Evolutionary conservation across 805 yeast species (phyloP).

Genomic region (Pichia membranifaciens): DNA sequence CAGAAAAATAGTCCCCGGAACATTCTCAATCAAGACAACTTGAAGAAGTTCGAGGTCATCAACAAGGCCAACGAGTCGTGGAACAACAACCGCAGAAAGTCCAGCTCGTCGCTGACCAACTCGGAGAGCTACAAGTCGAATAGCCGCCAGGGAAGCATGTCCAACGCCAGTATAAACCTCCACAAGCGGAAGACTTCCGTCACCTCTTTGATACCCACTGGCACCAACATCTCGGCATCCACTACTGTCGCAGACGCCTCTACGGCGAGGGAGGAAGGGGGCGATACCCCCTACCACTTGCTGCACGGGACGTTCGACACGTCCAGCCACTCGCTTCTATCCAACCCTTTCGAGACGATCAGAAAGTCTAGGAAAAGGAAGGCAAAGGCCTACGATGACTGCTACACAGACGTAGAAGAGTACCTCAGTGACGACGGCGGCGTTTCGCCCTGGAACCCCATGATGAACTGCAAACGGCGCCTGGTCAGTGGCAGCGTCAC

Average conservation of each 20-base stretch:
- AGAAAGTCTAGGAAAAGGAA: constrained; percentile 4
- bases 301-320: too few relatives aligned
- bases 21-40: constrained; percentile 18
- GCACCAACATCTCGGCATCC: too few relatives aligned
- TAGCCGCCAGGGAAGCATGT: constrained; percentile 8
- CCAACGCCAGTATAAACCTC: constrained; percentile 1
- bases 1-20: constrained; percentile 3
- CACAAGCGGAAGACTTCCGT: constrained; percentile 1
- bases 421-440: constrained; percentile 12
- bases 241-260: too few relatives aligned
- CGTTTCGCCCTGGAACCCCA: constrained; percentile 4
- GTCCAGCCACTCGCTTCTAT: not conserved
- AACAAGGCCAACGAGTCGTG: constrained; percentile 33
- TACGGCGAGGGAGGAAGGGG: too few relatives aligned
- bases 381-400: constrained; percentile 5
- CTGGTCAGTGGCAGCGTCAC: constrained; percentile 14
- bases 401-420: constrained; percentile 8
- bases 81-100: constrained; percentile 25
- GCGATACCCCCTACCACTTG: too few relatives aligned
- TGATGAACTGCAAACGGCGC: constrained; percentile 12
- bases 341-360: constrained; percentile 3
- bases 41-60: constrained; percentile 31
- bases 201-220: constrained; percentile 3
- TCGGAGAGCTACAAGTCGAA: constrained; percentile 11
- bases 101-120: constrained; percentile 15